Evolutionary conservation across 768 basidiomycete species (phyloP), one percentile per base, ranked within the genome.

Genomic region (Cantharellus cinnabarinus): DNA sequence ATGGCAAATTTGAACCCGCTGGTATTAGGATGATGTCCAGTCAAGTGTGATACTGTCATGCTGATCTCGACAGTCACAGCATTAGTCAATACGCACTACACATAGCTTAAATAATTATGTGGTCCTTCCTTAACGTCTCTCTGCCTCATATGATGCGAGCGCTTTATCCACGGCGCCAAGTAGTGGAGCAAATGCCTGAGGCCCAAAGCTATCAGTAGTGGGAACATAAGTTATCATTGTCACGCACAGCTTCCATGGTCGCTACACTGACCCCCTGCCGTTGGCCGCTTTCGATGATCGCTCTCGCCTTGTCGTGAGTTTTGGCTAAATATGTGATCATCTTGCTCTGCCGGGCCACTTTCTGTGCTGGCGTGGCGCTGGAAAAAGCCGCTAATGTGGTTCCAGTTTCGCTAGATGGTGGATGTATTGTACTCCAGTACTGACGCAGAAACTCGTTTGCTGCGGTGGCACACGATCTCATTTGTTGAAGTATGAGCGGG

Each of bases 391-490:
- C 85, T 15, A 76, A 72, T 0, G 76, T 69, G 10, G 44, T 29
- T 48, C 44, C 44, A 7, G 52, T 37, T 38, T 41, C 38, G 38
- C 42, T 38, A 38, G 55, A n/a, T 3, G 84, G 80, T 3, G 90
- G 93, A 62, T 89, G 85, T 56, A 86, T 78, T 2, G 89, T 79
- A 2, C 82, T 77, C 91, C 93, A 98, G 68, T 90, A 97, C 68
- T 98, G 95, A 38, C 94, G 82, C 10, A 99, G 74, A 68, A 98
- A 95, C 67, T 99, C 95, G 66, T 89, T 91, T 5, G 93, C 84
- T 2, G 93, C 85, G 1, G 89, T 89, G 66, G 95, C 90, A 66
- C 87, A 89, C 0, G 85, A 85, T 15, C 79, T 81, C 79, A 97
- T 84, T 71, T 90, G 82, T 59, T 79, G 75, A 65, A 88, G 81